Evolutionary conservation across 345 rosid species (phyloP).

Genomic region (Bretschneidera sinensis): DNA sequence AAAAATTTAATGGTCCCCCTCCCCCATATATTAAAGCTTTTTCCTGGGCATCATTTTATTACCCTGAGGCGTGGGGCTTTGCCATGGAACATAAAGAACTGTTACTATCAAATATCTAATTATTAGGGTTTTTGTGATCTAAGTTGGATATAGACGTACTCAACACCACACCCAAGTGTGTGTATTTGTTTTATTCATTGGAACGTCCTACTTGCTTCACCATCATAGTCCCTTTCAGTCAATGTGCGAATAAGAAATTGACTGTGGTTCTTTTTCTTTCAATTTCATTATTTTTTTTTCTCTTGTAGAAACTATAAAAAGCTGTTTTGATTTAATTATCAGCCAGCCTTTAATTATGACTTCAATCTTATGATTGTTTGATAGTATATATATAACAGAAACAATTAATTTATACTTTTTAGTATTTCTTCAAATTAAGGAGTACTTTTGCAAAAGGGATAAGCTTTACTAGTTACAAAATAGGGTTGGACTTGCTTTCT

Average conservation of each 20-base stretch:
- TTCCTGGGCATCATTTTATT: slow-evolving; percentile 45
- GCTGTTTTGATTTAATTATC: no score
- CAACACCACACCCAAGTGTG: slow-evolving; percentile 14
- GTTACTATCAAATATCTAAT: slow-evolving; percentile 63
- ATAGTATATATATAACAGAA: no score
- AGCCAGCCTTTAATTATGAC: no score
- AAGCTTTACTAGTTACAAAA: no score
- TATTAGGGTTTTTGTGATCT: slow-evolving; percentile 53
- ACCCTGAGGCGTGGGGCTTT: slow-evolving; percentile 50
- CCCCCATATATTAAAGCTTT: slow-evolving; percentile 21
- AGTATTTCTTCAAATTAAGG: no score
- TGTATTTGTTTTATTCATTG: slow-evolving; percentile 35
- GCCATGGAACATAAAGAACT: slow-evolving; percentile 65
- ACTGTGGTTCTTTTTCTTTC: no score
- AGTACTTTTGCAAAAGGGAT: no score
- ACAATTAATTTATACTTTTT: no score
- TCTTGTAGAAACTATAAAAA: no score
- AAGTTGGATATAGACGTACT: slow-evolving; percentile 38
- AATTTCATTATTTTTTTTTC: no score
- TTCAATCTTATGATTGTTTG: no score
- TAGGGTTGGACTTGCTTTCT: no score
- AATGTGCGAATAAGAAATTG: slow-evolving; percentile 1
- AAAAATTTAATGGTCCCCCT: slow-evolving; percentile 47
- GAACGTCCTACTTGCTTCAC: slow-evolving; percentile 11
- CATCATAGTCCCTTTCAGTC: slow-evolving; percentile 16